Base-by-base conservation (phyloP, 345 rosid genomes). In the Syzygium aqueum region DNA sequence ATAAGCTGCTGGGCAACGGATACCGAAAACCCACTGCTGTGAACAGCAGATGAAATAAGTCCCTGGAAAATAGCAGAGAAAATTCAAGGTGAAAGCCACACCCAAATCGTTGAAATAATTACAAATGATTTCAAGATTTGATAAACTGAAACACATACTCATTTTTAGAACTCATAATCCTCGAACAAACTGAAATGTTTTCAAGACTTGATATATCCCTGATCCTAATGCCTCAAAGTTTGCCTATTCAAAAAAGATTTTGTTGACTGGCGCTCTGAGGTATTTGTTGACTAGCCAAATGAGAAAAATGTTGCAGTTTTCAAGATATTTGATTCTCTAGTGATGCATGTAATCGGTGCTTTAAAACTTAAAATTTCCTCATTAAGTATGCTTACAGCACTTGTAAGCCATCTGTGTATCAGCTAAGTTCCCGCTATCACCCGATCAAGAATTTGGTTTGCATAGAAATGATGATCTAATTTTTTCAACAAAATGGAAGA, bases 21-120 rank as follows among this genome's bases (percentile, higher is more conserved):
- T 78, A 73, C 51, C 22, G 88, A 57, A 85, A 83, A 37, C 27
- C 57, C 84, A 54, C 59, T 59, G 25, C 57, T 49, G 61, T 25
- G 84, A 86, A 84, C 33, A 51, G 65, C 87, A 23, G n/a, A 78
- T 49, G 89, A 43, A 49, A 21, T 52, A 51, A 28, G 49, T 43
- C 88, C 49, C 88, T 84, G 80, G 28, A 77, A 54, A 73, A 85
- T 85, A 54, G 77, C 46, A 90, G 85, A 80, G 87, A 56, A 28
- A 86, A 73, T 73, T 77, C 25, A 61, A 53, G 21, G 65, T 52
- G 28, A 37, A 57, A 86, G 33, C 21, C 84, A 40, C 40, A 33
- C 84, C n/a, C 3, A 27, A 46, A 37, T 52, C 2, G 7, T 52
- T 51, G 85, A 61, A 49, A 73, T 33, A 73, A 33, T 73, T 73